Percentiles rank a stretch among this genome's conserved stretches.
Conservation (phyloP, 2,329 filamentous ascomycete genomes). For the Penicillium sclerotigenum region DNA sequence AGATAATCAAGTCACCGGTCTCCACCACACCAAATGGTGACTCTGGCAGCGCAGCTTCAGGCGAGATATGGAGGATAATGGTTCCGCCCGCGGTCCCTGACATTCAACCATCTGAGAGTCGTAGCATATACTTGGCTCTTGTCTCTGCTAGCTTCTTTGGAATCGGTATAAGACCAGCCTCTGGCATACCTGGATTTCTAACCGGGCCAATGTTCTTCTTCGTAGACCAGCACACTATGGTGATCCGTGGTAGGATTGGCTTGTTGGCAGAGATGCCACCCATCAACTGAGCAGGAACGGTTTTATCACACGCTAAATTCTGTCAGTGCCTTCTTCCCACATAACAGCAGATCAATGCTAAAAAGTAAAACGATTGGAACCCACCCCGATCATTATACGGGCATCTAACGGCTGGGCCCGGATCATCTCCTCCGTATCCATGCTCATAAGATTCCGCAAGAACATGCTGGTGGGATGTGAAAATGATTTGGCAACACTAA, state of each 20-base stretch:
- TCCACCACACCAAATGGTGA: conserved; percentile 49
- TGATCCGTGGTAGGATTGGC: conserved; percentile 65
- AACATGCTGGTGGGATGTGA: conserved; percentile 72
- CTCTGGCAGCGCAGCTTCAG: conserved; percentile 49
- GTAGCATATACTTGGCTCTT: conserved; percentile 53
- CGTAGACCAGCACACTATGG: conserved; percentile 51
- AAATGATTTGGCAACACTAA: conserved; percentile 68
- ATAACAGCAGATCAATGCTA: not conserved
- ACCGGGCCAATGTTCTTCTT: conserved; percentile 52
- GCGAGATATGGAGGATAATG: conserved; percentile 53
- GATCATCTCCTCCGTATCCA: conserved; percentile 79
- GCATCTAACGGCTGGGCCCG: conserved; percentile 68
- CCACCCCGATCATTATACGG: conserved; percentile 64
- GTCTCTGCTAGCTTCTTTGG: conserved; percentile 47
- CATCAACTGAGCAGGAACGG: conserved; percentile 71
- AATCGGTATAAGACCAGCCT: conserved; percentile 52
- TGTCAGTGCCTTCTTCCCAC: not conserved
- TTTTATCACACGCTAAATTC: conserved; percentile 67
- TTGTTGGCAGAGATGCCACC: conserved; percentile 72
- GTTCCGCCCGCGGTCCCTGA: conserved; percentile 56
- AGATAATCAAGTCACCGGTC: conserved; percentile 49
- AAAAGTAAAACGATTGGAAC: conserved; percentile 12
- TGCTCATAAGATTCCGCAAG: conserved; percentile 70
- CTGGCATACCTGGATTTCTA: conserved; percentile 54
- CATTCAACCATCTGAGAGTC: conserved; percentile 55